These are phyloP conservation scores for Colletotrichum trifolii DNA, from an alignment of 2,329 filamentous ascomycete genomes.

Conservation along the genomic window DNA sequence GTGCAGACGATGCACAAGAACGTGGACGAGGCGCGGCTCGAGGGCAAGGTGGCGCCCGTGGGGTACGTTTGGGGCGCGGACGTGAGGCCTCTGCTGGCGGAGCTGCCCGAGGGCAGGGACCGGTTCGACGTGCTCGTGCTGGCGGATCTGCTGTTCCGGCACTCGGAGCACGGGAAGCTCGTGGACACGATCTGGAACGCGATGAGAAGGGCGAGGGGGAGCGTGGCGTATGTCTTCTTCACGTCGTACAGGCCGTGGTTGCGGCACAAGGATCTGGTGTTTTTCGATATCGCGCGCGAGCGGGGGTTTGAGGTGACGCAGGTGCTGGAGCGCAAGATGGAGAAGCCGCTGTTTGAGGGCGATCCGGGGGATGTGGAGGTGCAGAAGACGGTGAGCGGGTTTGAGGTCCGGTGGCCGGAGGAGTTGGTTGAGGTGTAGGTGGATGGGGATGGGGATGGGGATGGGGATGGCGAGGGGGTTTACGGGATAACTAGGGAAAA, in stretches of 20 bases:
- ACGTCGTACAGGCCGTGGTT: slow-evolving; percentile 95
- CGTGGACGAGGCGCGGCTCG: slow-evolving; percentile 62
- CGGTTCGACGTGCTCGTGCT: slow-evolving; percentile 85
- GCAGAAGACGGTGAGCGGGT: slow-evolving; percentile 85
- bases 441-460: background rate
- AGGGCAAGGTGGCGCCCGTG: slow-evolving; percentile 62
- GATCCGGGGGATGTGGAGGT: slow-evolving; percentile 87
- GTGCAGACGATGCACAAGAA: slow-evolving; percentile 83
- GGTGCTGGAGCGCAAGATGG: slow-evolving; percentile 83
- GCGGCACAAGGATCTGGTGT: slow-evolving; percentile 83
- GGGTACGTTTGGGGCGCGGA: slow-evolving; percentile 89
- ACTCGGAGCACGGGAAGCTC: slow-evolving; percentile 85
- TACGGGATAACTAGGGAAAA: background rate
- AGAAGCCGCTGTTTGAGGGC: slow-evolving; percentile 88
- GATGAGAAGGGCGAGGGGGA: slow-evolving; percentile 64
- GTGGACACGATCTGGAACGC: slow-evolving; percentile 77
- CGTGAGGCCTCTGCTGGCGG: slow-evolving; percentile 65
- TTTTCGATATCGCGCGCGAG: slow-evolving; percentile 81
- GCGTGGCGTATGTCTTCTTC: slow-evolving; percentile 88
- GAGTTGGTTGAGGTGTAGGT: slow-evolving; percentile 43
- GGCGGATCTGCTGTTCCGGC: slow-evolving; percentile 91
- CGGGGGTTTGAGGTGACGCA: slow-evolving; percentile 82
- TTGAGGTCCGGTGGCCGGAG: slow-evolving; percentile 74
- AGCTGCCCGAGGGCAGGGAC: slow-evolving; percentile 55
- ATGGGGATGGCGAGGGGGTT: background rate